Evolutionary conservation across 2,329 filamentous ascomycete species (phyloP), one percentile per base, ranked within the genome.

Genomic region (Huntiella bhutanensis): DNA sequence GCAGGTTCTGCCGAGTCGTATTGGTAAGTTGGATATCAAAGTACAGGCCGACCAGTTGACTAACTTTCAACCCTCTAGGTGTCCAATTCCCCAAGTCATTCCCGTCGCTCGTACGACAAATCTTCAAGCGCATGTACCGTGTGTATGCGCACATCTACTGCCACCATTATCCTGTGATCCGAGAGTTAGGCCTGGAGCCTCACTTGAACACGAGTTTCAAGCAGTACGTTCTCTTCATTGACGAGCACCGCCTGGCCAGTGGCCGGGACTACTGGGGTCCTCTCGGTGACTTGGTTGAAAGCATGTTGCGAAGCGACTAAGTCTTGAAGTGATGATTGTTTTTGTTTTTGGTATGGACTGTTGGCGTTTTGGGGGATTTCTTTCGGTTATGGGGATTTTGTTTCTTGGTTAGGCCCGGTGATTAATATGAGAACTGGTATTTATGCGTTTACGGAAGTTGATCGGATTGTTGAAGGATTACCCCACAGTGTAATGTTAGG

Each of bases 61-160:
- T 53, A 37, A 55, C 41, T 22, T 22, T 32, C 16, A 16, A 19
- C 51, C 53, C 34, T 38, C 49, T 54, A 77, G 84, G 91, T 53
- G 87, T 96, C 8, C 83, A 88, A 4, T 98, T 98, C 62, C 87
- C 91, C 46, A 91, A 93, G 60, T 80, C 81, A 15, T 98, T 98
- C 65, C 80, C 84, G 5, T 70, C 77, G 47, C 79, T 94, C 48
- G 79, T 95, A 52, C 82, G 85, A 54, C 88, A 95, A 64, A 86
- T 98, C 60, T 96, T 96, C 76, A 98, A 98, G 73, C 82, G 91
- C 59, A 80, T 98, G 67, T 98, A 96, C 66, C 82, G 91, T 54
- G 88, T 98, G 52, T 98, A 98, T 62, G 91, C 91, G 38, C 91
- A 98, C 66, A 94, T 98, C 56, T 98, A 98, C 75, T 98, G 92